A percentile compares a stretch with the other conserved stretches of the same genome.
Evolutionary conservation across 495 filamentous ascomycete species (phyloP).

Genomic region (Wilcoxina mikolae): DNA sequence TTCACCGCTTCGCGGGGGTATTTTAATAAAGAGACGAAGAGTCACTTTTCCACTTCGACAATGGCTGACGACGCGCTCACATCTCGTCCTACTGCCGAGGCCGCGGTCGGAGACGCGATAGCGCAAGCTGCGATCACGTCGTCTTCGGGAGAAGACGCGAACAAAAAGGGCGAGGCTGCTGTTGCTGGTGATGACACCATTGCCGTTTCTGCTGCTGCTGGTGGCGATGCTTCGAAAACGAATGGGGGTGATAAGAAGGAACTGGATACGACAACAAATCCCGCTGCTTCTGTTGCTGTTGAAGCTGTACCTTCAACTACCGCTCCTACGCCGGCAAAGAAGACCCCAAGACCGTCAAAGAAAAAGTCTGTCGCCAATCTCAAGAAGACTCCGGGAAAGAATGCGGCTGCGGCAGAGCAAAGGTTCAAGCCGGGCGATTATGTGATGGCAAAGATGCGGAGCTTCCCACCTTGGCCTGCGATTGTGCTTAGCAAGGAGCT

Average conservation of each 20-base stretch:
- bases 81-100: slow-evolving; percentile 15
- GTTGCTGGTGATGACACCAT: slow-evolving; percentile 3
- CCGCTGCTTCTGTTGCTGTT: background rate
- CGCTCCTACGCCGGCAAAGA: background rate
- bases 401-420: slow-evolving; percentile 17
- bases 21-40: too few species aligned
- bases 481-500: slow-evolving; percentile 25
- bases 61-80: slow-evolving; percentile 26
- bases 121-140: slow-evolving; percentile 8
- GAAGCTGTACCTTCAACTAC: slow-evolving; percentile 12
- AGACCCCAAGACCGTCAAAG: slow-evolving; percentile 15
- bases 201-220: background rate
- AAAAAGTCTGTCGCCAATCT: slow-evolving; percentile 25
- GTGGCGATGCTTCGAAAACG: background rate
- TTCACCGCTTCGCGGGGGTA: slow-evolving; percentile 11
- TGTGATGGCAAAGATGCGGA: slow-evolving; percentile 27
- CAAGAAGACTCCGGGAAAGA: slow-evolving; percentile 19
- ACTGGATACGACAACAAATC: slow-evolving; percentile 12
- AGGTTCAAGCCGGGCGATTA: slow-evolving; percentile 22
- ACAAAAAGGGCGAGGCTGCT: slow-evolving; percentile 17
- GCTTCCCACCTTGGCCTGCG: slow-evolving; percentile 27
- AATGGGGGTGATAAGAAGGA: background rate
- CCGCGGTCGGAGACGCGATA: slow-evolving; percentile 16
- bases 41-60: slow-evolving; percentile 11
- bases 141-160: slow-evolving; percentile 20